Percentiles rank a stretch among this genome's conserved stretches.
These are phyloP conservation scores for Teunomyces funiuensis DNA, from an alignment of 805 yeast species.

Conservation along the genomic window DNA sequence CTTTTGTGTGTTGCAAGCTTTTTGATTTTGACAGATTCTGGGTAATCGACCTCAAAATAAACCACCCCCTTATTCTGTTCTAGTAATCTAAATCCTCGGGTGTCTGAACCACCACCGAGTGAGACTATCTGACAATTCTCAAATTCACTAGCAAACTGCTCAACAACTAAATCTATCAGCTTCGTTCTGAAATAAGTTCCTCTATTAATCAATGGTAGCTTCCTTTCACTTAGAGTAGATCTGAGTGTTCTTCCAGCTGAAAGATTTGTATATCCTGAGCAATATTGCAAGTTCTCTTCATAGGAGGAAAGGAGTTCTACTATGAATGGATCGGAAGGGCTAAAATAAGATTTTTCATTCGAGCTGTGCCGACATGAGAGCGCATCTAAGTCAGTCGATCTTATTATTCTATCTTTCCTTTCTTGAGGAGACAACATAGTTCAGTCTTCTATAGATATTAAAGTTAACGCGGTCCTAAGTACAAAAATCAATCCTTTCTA, in stretches of 20 bases:
- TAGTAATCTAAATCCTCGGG: conserved; percentile 57
- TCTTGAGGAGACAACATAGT: conserved; percentile 34
- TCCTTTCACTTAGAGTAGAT: conserved; percentile 40
- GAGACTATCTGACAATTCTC: conserved; percentile 55
- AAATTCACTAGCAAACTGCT: conserved; percentile 37
- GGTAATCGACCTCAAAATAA: conserved; percentile 67
- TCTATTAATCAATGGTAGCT: conserved; percentile 65
- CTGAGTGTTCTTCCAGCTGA: conserved; percentile 42
- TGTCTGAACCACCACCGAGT: conserved; percentile 82
- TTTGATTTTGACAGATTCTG: conserved; percentile 52
- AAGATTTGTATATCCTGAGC: conserved; percentile 38
- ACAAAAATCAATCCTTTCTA: too few relatives aligned
- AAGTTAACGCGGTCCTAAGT: too few relatives aligned
- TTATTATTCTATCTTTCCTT: conserved; percentile 44
- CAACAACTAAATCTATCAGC: conserved; percentile 48
- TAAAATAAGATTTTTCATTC: conserved; percentile 46
- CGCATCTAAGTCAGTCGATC: conserved; percentile 70
- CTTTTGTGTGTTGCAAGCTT: conserved; percentile 44
- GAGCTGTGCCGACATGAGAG: conserved; percentile 62
- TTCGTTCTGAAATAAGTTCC: conserved; percentile 67
- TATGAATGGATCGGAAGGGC: conserved; percentile 38
- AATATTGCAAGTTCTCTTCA: conserved; percentile 35
- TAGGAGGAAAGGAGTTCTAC: conserved; percentile 35
- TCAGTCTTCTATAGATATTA: too few relatives aligned
- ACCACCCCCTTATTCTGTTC: conserved; percentile 27